phyloP scores from a whole-genome alignment of 1,139 yeast species.

The Suhomyces maxii region DNA sequence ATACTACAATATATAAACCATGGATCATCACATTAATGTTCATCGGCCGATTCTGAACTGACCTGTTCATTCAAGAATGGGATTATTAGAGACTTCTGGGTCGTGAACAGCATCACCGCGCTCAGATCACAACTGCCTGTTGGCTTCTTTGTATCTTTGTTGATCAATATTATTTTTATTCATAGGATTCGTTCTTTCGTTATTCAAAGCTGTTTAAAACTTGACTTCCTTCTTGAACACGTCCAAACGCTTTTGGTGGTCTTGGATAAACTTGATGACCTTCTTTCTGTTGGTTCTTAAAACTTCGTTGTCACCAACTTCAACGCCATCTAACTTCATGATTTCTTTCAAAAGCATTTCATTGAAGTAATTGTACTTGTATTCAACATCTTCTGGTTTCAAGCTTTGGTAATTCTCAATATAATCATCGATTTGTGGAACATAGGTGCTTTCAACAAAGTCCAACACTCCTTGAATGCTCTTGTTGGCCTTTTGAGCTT shows the following conservation, averaged over 20 bases:
- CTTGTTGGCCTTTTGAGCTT: slow-evolving; percentile 46
- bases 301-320: slow-evolving; percentile 48
- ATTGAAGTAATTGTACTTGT: slow-evolving; percentile 57
- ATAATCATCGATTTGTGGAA: slow-evolving; percentile 46
- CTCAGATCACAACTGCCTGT: too few relatives aligned
- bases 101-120: too few relatives aligned
- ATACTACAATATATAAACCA: not conserved
- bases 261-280: slow-evolving; percentile 61
- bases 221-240: slow-evolving; percentile 42
- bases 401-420: slow-evolving; percentile 34
- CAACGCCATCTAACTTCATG: slow-evolving; percentile 66
- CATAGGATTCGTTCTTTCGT: too few relatives aligned
- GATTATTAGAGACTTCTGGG: too few relatives aligned
- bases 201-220: not conserved
- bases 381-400: slow-evolving; percentile 42
- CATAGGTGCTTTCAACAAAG: slow-evolving; percentile 42
- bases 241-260: slow-evolving; percentile 60
- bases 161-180: too few relatives aligned
- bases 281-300: slow-evolving; percentile 60
- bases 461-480: slow-evolving; percentile 45
- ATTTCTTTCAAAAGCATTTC: slow-evolving; percentile 68
- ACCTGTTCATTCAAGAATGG: too few relatives aligned
- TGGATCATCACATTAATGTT: too few relatives aligned
- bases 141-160: too few relatives aligned
- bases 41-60: too few relatives aligned